Percentiles rank a stretch among this genome's conserved stretches.
phyloP scores from a whole-genome alignment of 768 basidiomycete genomes.

The Boletus sp. region DNA sequence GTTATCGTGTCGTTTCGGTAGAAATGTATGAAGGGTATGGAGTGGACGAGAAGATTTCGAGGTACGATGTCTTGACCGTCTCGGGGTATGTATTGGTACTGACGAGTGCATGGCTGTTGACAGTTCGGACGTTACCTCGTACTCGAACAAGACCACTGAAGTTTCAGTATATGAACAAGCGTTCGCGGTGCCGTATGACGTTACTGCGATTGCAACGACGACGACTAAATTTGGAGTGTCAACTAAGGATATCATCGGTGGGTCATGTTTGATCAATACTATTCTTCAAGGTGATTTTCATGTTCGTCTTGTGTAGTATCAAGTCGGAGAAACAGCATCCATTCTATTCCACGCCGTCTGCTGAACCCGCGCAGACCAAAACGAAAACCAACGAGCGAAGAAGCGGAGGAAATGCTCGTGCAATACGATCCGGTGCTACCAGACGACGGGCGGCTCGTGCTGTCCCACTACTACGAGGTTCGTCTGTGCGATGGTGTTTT shows the following conservation, averaged over 20 bases:
- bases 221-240: conserved; percentile 87
- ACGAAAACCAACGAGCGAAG: conserved; percentile 69
- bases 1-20: conserved; percentile 72
- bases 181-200: conserved; percentile 64
- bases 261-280: conserved; percentile 20
- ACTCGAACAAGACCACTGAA: conserved; percentile 49
- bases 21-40: conserved; percentile 83
- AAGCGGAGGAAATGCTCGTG: conserved; percentile 82
- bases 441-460: conserved; percentile 56
- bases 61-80: conserved; percentile 46
- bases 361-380: conserved; percentile 82
- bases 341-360: conserved; percentile 65
- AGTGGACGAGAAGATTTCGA: conserved; percentile 65
- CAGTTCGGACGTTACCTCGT: conserved; percentile 55
- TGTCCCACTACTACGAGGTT: conserved; percentile 58
- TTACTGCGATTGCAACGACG: conserved; percentile 71
- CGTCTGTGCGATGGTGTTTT: conserved; percentile 24
- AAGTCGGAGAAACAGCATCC: conserved; percentile 67
- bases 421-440: conserved; percentile 80
- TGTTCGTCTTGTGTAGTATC: conserved; percentile 53
- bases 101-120: background rate
- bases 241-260: conserved; percentile 81
- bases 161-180: conserved; percentile 64
- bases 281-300: background rate
- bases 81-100: background rate